Conservation (phyloP, 2,329 filamentous ascomycete genomes). For the Grosmannia clavigera region DNA sequence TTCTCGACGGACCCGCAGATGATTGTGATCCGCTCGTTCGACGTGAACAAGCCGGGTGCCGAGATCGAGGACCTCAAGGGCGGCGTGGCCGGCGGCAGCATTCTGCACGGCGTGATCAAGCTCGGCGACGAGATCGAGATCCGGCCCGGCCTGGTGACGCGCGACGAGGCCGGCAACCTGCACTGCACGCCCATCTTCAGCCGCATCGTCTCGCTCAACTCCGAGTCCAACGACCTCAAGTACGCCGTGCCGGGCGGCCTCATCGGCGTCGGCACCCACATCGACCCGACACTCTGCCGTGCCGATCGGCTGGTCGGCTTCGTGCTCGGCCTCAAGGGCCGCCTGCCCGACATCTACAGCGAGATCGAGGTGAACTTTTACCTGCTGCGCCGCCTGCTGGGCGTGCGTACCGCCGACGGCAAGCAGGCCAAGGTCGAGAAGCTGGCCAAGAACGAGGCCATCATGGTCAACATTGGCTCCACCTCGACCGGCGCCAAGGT, state of each 20-base stretch:
- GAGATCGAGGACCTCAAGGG: slow-evolving; percentile 98
- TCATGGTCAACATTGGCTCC: slow-evolving; percentile 99
- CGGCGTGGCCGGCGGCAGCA: slow-evolving; percentile 94
- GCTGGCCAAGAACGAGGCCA: slow-evolving; percentile 93
- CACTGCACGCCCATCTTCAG: slow-evolving; percentile 97
- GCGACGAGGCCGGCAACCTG: slow-evolving; percentile 84
- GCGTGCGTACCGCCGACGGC: slow-evolving; percentile 94
- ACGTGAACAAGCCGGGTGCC: slow-evolving; percentile 98
- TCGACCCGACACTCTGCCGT: slow-evolving; percentile 95
- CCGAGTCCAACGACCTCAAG: slow-evolving; percentile 95
- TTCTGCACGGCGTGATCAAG: slow-evolving; percentile 93
- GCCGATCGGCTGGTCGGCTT: slow-evolving; percentile 97
- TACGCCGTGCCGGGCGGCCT: slow-evolving; percentile 95
- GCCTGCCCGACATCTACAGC: slow-evolving; percentile 91
- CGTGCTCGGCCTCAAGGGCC: slow-evolving; percentile 88
- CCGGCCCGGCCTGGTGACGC: slow-evolving; percentile 92
- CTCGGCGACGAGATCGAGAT: slow-evolving; percentile 98
- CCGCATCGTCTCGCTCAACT: slow-evolving; percentile 87
- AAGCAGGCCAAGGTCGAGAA: slow-evolving; percentile 99
- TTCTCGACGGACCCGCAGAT: slow-evolving; percentile 90
- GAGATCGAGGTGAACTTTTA: slow-evolving; percentile 99
- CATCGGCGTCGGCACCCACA: slow-evolving; percentile 94
- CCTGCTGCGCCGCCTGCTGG: slow-evolving; percentile 81
- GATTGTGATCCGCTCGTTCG: slow-evolving; percentile 98
- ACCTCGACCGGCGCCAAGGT: slow-evolving; percentile 97